Conservation (phyloP, 1,284 basidiomycete genomes). For the Pisolithus thermaeus region DNA sequence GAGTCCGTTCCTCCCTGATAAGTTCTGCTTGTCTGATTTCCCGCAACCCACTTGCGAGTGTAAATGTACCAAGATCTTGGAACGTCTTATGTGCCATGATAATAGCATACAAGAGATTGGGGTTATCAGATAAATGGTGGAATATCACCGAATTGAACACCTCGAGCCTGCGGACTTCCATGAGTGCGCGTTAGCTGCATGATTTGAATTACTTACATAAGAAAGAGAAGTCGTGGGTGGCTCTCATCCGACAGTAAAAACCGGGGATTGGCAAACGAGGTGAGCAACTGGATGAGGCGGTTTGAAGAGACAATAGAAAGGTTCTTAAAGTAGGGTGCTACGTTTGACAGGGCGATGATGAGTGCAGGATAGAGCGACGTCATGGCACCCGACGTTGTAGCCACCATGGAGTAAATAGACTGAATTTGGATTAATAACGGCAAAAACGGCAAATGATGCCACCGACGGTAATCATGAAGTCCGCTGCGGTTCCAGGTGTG, state of each 20-base stretch:
- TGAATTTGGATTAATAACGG: constrained; percentile 28
- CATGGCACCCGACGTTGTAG: constrained; percentile 78
- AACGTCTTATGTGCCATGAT: constrained; percentile 78
- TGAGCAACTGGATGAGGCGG: constrained; percentile 81
- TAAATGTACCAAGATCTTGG: constrained; percentile 86
- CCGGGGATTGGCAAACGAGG: constrained; percentile 81
- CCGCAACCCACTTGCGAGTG: constrained; percentile 73
- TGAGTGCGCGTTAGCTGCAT: neutral
- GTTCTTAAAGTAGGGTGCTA: constrained; percentile 80
- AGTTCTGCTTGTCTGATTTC: constrained; percentile 75
- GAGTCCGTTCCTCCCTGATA: constrained; percentile 61
- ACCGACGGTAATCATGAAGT: constrained; percentile 83
- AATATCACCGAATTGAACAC: constrained; percentile 83
- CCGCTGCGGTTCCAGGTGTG: constrained; percentile 67
- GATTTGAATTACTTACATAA: constrained; percentile 52
- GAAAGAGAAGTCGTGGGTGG: constrained; percentile 87
- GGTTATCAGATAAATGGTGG: constrained; percentile 70
- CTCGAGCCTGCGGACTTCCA: constrained; percentile 60
- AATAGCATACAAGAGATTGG: constrained; percentile 84
- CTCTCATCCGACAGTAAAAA: constrained; percentile 93
- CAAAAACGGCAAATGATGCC: neutral
- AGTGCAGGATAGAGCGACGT: constrained; percentile 88
- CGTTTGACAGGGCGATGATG: constrained; percentile 85
- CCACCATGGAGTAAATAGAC: constrained; percentile 84
- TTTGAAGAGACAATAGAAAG: constrained; percentile 79